Evolutionary conservation across 352 stramenopile genomes (phyloP), one percentile per base, ranked within the genome.

Genomic region (Elongisporangium undulatum): DNA sequence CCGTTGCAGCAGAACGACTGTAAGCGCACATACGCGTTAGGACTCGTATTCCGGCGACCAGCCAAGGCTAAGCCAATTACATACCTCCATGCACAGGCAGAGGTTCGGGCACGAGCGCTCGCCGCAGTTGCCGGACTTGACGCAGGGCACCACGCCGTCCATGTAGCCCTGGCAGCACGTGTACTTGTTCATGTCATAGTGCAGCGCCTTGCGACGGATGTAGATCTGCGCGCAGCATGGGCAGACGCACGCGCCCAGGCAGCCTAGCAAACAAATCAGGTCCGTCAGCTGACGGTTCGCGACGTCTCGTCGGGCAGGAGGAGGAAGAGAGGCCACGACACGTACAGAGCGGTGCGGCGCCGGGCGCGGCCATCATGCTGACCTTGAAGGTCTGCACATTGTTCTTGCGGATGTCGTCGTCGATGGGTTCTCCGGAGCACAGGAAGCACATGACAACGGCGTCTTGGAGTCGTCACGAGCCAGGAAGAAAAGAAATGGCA

Each of bases 111-210:
- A 97, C 21, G 66, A 82, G 12, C 77, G 70, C 68, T 98, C 94
- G 39, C 92, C 85, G 57, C 92, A 89, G 13, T 87, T 65, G 3
- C 94, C 94, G 2, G 90, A 85, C 59, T 90, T 75, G 34, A 88
- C 58, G 67, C 92, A 97, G 41, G 85, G 95, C 59, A 96, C 90
- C 21, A 95, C 78, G 58, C 83, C 81, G 52, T 95, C 87, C 73
- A 97, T 96, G 71, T 97, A 97, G 10, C 90, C 88, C 71, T 98
- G 92, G 69, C 92, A 98, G 72, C 91, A 98, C 51, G 68, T 77
- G 72, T 98, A 98, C 51, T 98, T 96, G 53, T 62, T 78, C 94
- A 97, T 98, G 62, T 96, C 92, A 21, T 84, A 80, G 67, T 96
- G 93, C 8, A 98, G 72, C 34, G 79, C 92, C 82, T 93, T 97